Percentiles rank a stretch among this genome's conserved stretches.
phyloP scores from a whole-genome alignment of 2,329 filamentous ascomycete genomes.

The Fusarium sp. region DNA sequence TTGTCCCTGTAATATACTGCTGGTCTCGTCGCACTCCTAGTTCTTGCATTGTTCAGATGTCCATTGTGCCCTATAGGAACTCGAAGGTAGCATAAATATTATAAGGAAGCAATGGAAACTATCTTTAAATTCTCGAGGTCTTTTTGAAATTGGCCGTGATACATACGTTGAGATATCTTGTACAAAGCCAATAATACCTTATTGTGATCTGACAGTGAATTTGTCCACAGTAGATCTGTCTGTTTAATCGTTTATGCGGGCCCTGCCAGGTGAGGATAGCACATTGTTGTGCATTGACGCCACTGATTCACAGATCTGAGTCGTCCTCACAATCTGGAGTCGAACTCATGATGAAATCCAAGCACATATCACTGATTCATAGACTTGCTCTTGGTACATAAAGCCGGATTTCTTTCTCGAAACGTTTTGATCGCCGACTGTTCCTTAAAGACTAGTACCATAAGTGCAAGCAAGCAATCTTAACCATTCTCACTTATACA shows the following conservation, averaged over 20 bases:
- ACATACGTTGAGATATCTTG: rapidly evolving
- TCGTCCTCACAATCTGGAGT: background rate
- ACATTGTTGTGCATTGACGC: no score
- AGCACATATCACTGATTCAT: background rate
- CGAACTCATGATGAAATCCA: background rate
- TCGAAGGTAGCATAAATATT: no score
- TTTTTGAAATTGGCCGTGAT: rapidly evolving
- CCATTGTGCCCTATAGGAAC: no score
- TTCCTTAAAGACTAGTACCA: no score
- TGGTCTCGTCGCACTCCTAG: rapidly evolving
- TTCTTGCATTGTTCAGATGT: no score
- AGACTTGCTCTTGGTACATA: background rate
- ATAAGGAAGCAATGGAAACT: background rate
- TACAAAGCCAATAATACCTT: background rate
- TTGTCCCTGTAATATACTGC: rapidly evolving
- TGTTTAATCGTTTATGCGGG: background rate
- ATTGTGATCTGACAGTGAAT: background rate
- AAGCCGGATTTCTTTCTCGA: background rate
- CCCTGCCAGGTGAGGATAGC: background rate
- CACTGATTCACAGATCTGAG: background rate
- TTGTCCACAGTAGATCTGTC: background rate
- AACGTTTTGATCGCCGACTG: background rate
- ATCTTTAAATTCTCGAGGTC: background rate
- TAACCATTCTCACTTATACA: no score
- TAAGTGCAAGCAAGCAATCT: no score